Base-by-base conservation (phyloP, 768 basidiomycete genomes). In the Mycena rebaudengoi region DNA sequence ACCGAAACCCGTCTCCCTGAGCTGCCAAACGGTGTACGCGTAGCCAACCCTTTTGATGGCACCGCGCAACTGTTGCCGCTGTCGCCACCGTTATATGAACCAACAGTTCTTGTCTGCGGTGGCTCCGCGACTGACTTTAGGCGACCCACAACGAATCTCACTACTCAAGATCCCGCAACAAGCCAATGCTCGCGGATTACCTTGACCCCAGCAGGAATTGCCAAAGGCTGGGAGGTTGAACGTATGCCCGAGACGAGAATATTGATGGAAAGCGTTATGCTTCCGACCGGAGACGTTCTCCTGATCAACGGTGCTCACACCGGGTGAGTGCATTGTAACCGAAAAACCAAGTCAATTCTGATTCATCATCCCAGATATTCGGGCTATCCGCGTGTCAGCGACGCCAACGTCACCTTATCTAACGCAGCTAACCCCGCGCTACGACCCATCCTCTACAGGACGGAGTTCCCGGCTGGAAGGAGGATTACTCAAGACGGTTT, bases 31-130 rank as follows among this genome's bases (percentile, higher is more conserved):
- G n/a, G n/a, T n/a, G 82, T 86, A 8, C 86, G 85, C n/a, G 80
- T 87, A 40, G 86, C 86, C 1, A 86, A 88, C 65, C 86, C 86
- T 0, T 84, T 86, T 82, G 79, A 86, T 14, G 86, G 85, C 18
- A 83, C 83, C 12, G 86, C 75, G 12, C 60, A 85, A 21, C 80
- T 87, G 30, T 79, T 87, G 18, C 86, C 86, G 5, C 73, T 87
- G 11, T 75, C 74, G 2, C 78, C 77, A 13, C 79, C 78, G 55
- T 65, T 74, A 60, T 88, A 83, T 54, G 74, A 75, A 2, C 80
- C 87, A 0, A 84, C 85, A 50, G 70, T 87, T 51, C 73, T 87
- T 21, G 71, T 88, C 51, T 87, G 86, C 55, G 86, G 86, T 11
- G 86, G 86, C 28, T 85, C 85, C 3, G 65, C 77, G 16, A 69